Evolutionary conservation across 306 rosid species (phyloP), one percentile per base, ranked within the genome.

Genomic region (Pachyrhizus erosus): DNA sequence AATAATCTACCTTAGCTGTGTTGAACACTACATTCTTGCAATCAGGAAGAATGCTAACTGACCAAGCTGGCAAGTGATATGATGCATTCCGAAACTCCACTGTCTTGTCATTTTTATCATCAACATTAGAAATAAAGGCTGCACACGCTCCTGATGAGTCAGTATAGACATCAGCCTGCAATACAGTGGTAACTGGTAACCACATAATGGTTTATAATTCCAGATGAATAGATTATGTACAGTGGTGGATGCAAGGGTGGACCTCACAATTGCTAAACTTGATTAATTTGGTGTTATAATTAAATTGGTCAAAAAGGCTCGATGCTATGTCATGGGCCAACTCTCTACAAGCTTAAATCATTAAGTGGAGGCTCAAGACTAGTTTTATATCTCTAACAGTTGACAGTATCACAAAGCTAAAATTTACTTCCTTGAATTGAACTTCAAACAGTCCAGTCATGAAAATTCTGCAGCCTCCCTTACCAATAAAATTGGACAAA

Each of bases 41-140:
- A 90, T 95, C 98, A 27, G 96, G 99, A 62, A 95, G 95, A 78
- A 95, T 95, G 90, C 98, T 93, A 67, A 95, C 98, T 67, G 99
- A 95, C 99, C 99, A 95, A n/a, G 99, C 98, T 43, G 98, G 99
- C 48, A 95, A 73, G 84, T 89, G 93, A 90, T 93, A 93, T 6
- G 99, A 90, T 26, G 79, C 77, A 78, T 95, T 95, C 48, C 76
- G 91, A 76, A 95, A 95, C 82, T 83, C 80, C 31, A 93, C 86
- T n/a, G 80, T 93, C 89, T 84, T 91, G 43, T 95, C 99, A 77
- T 87, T 84, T 87, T 90, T 95, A 45, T 95, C 94, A 71, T 93
- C 97, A 61, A 57, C 42, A 73, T 95, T 95, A 77, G 99, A 79
- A 65, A 95, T 83, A 85, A 91, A 95, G 40, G 94, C 99, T 54